Evolutionary conservation across 345 rosid species (phyloP).

Genomic region (Cardamine resedifolia): DNA sequence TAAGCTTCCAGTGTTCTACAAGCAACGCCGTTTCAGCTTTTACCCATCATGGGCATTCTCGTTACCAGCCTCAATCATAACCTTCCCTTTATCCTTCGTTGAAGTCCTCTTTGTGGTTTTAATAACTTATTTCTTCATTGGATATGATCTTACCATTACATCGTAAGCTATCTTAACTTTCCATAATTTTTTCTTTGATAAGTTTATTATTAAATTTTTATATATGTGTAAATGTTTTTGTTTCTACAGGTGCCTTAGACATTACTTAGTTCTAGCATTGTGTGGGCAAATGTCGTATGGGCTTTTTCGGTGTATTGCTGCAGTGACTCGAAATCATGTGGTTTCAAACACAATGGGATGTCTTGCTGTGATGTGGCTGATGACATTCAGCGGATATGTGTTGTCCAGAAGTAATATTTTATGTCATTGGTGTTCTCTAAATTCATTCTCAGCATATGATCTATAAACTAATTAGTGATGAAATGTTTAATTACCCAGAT

Average conservation of each 20-base stretch:
- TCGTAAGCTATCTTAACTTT: slow-evolving; percentile 38
- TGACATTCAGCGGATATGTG: slow-evolving; percentile 48
- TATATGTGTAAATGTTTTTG: background rate
- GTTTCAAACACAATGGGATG: slow-evolving; percentile 47
- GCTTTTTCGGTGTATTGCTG: slow-evolving; percentile 49
- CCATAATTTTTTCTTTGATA: background rate
- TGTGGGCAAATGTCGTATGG: slow-evolving; percentile 47
- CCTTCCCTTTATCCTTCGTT: slow-evolving; percentile 53
- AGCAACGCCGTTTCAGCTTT: slow-evolving; percentile 63
- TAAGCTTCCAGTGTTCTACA: slow-evolving; percentile 75
- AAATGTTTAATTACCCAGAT: slow-evolving; percentile 33
- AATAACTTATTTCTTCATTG: slow-evolving; percentile 53
- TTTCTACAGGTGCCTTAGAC: slow-evolving; percentile 43
- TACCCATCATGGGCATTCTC: slow-evolving; percentile 72
- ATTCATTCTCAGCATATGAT: background rate
- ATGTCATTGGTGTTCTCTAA: background rate
- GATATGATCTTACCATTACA: slow-evolving; percentile 48
- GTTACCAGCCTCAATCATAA: slow-evolving; percentile 55
- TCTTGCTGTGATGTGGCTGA: slow-evolving; percentile 39
- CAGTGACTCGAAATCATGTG: slow-evolving; percentile 44
- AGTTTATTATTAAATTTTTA: background rate
- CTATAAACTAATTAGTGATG: slow-evolving; percentile 4
- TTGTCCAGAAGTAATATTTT: slow-evolving; percentile 40
- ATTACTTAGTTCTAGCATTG: slow-evolving; percentile 40
- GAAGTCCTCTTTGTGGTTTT: slow-evolving; percentile 57